phyloP scores from a whole-genome alignment of 352 stramenopile genomes.

The Globisporangium emineosum region DNA sequence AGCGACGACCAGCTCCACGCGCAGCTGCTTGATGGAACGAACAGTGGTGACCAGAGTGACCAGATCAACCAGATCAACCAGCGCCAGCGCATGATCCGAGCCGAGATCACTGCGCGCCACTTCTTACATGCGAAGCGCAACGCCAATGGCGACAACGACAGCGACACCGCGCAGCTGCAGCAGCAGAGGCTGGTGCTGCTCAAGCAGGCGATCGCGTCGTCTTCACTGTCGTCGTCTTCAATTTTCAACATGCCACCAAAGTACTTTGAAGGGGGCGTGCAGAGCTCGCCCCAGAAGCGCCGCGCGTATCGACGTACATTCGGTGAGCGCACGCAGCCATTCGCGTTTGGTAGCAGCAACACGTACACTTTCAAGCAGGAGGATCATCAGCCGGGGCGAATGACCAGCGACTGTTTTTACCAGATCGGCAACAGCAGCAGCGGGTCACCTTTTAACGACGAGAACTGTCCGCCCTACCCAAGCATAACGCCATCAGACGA shows the following conservation, averaged over 20 bases:
- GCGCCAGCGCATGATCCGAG: conserved; percentile 17
- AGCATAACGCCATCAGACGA: background rate
- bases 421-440: background rate
- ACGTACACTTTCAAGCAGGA: conserved; percentile 14
- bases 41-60: conserved; percentile 6
- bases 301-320: conserved; percentile 58
- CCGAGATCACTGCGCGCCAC: conserved; percentile 18
- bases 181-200: conserved; percentile 16
- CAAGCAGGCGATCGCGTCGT: conserved; percentile 15
- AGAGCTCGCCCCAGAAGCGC: conserved; percentile 38
- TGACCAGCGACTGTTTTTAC: background rate
- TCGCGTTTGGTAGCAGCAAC: conserved; percentile 33
- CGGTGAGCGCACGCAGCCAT: conserved; percentile 45
- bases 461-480: background rate
- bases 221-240: conserved; percentile 10
- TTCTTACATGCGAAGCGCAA: conserved; percentile 9
- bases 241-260: conserved; percentile 37
- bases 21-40: background rate
- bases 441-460: background rate
- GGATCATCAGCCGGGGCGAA: background rate
- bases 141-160: background rate
- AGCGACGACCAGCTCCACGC: conserved; percentile 7
- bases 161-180: conserved; percentile 3
- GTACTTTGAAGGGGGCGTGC: conserved; percentile 32
- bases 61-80: conserved; percentile 13